Evolutionary conservation across 106 monocot species (phyloP).

Genomic region (Dactylorhiza incarnata): DNA sequence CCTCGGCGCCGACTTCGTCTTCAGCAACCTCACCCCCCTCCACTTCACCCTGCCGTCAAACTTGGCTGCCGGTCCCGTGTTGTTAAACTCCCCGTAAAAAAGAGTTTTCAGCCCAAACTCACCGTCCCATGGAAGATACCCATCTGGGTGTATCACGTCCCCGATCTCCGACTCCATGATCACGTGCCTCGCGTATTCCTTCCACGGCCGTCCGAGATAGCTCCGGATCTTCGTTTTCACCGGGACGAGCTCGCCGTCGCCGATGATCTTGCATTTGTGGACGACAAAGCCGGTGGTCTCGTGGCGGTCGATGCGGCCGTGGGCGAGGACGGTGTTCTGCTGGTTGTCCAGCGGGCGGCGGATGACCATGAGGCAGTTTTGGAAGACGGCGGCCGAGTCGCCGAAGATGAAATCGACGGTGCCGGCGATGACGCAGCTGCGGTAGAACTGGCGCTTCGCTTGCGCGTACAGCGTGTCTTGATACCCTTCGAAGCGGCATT

Average conservation of each 20-base stretch:
- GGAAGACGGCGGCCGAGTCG: conserved; percentile 74
- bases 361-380: conserved; percentile 54
- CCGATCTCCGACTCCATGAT: conserved; percentile 67
- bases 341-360: conserved; percentile 65
- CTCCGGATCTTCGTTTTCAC: conserved; percentile 22
- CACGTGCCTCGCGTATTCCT: conserved; percentile 49
- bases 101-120: conserved; percentile 40
- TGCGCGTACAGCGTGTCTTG: conserved; percentile 83
- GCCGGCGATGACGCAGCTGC: conserved; percentile 68
- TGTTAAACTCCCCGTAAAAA: conserved; percentile 53
- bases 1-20: conserved; percentile 17
- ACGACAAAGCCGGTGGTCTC: conserved; percentile 70
- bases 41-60: conserved; percentile 32
- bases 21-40: conserved; percentile 41
- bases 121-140: conserved; percentile 73
- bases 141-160: conserved; percentile 46
- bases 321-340: conserved; percentile 75
- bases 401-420: conserved; percentile 96
- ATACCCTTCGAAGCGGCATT: conserved; percentile 61
- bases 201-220: conserved; percentile 89
- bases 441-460: conserved; percentile 70
- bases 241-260: conserved; percentile 30
- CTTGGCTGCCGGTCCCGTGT: conserved; percentile 35
- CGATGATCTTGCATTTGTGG: conserved; percentile 52
- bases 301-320: conserved; percentile 49